These are phyloP conservation scores for Salicornia ramosissima DNA, from an alignment of 148 eudicot species.

Conservation along the genomic window DNA sequence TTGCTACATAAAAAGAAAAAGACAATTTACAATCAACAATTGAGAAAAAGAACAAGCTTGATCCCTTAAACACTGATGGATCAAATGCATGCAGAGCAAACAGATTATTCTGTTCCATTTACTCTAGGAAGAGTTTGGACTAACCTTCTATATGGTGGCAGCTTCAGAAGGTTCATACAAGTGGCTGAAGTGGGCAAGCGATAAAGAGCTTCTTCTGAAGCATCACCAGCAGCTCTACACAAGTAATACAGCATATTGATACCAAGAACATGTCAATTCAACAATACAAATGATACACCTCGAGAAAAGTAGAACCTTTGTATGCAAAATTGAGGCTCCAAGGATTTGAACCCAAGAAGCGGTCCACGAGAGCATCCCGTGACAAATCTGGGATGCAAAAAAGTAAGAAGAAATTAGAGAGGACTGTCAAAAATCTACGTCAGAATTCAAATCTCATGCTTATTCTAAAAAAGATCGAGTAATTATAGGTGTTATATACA, in stretches of 20 bases:
- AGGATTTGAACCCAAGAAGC: constrained; percentile 78
- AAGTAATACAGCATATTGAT: constrained; percentile 5
- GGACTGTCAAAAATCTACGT: background rate
- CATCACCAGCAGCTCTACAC: constrained; percentile 78
- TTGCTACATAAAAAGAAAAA: constrained; percentile 44
- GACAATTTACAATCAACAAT: background rate
- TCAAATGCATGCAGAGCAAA: constrained; percentile 1
- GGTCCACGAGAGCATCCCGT: constrained; percentile 99
- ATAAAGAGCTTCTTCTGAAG: constrained; percentile 80
- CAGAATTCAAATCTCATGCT: background rate
- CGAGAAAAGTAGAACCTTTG: constrained; percentile 56
- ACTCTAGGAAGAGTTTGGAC: constrained; percentile 5
- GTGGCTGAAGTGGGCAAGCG: constrained; percentile 95
- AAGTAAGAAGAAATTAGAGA: background rate
- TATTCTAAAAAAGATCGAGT: too few species aligned
- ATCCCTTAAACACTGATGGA: background rate
- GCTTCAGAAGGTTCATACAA: constrained; percentile 97
- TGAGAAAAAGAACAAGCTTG: background rate
- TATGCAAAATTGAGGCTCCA: constrained; percentile 91
- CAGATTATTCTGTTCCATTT: background rate
- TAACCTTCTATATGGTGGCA: constrained; percentile 95
- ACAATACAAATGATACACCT: background rate
- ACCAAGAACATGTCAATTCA: constrained; percentile 4
- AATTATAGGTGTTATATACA: too few species aligned
- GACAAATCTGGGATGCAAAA: constrained; percentile 54